These are phyloP conservation scores for Cytospora piceicola DNA, from an alignment of 2,329 filamentous ascomycete species.

Conservation along the genomic window DNA sequence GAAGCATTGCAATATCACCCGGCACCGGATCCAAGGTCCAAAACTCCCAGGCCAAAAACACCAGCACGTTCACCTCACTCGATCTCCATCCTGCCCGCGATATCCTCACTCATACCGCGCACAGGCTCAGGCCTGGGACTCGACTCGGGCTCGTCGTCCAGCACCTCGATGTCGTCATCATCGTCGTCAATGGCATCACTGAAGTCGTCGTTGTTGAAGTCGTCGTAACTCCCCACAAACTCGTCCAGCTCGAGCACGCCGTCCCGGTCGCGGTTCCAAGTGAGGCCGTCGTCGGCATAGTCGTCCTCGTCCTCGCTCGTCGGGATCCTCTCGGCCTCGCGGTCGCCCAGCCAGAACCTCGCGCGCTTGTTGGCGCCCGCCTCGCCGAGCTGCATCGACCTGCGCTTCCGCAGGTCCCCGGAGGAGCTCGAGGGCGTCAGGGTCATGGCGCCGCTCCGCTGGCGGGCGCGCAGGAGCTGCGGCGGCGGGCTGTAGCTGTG, in stretches of 20 bases:
- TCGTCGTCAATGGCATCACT: slow-evolving; percentile 46
- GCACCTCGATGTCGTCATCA: slow-evolving; percentile 43
- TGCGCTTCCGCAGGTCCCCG: slow-evolving; percentile 32
- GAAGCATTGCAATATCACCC: slow-evolving; percentile 22
- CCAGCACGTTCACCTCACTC: slow-evolving; percentile 40
- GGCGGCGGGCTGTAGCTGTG: slow-evolving; percentile 58
- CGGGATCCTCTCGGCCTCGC: slow-evolving; percentile 53
- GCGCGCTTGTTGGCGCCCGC: slow-evolving; percentile 76
- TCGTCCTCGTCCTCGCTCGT: slow-evolving; percentile 53
- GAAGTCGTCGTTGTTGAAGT: slow-evolving; percentile 52
- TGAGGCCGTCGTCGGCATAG: slow-evolving; percentile 53
- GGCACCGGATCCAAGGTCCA: slow-evolving; percentile 1
- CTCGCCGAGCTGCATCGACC: slow-evolving; percentile 38
- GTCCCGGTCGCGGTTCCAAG: slow-evolving; percentile 63
- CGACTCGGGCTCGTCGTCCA: slow-evolving; percentile 41
- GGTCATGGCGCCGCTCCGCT: slow-evolving; percentile 40
- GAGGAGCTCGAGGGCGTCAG: slow-evolving; percentile 35
- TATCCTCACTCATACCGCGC: slow-evolving; percentile 65
- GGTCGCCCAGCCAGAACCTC: slow-evolving; percentile 83
- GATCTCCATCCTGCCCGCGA: slow-evolving; percentile 66
- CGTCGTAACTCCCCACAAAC: slow-evolving; percentile 51
- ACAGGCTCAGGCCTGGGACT: slow-evolving; percentile 45
- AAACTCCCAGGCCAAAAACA: neutral
- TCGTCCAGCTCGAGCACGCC: slow-evolving; percentile 60
- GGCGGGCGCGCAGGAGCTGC: slow-evolving; percentile 41